A percentile compares a stretch with the other conserved stretches of the same genome.
These are phyloP conservation scores for Puya raimondii DNA, from an alignment of 176 grass and related monocot species.

Conservation along the genomic window DNA sequence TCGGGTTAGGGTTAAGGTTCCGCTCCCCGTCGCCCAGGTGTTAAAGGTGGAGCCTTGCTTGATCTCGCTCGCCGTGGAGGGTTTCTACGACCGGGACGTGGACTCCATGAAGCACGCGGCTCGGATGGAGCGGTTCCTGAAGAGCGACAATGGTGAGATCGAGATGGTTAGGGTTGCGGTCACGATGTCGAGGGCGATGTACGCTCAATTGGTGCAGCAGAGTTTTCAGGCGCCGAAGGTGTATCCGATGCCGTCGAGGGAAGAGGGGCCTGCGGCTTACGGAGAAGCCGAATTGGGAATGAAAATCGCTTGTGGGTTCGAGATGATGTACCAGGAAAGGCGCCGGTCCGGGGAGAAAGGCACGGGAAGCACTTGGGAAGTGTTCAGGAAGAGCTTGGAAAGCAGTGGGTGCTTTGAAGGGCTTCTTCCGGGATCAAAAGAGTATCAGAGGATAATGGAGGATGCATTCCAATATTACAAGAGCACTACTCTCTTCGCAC, in stretches of 20 bases:
- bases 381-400: conserved; percentile 72
- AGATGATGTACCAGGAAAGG: conserved; percentile 98
- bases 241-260: conserved; percentile 70
- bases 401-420: conserved; percentile 62
- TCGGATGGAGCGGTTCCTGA: conserved; percentile 78
- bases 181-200: conserved; percentile 76
- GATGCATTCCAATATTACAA: conserved; percentile 72
- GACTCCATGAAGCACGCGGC: conserved; percentile 93
- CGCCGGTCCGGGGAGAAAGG: conserved; percentile 43
- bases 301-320: conserved; percentile 90
- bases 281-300: conserved; percentile 79
- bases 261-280: conserved; percentile 46
- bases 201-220: conserved; percentile 87
- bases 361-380: conserved; percentile 74
- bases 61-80: conserved; percentile 61
- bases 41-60: conserved; percentile 78
- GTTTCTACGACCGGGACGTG: conserved; percentile 81
- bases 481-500: conserved; percentile 49
- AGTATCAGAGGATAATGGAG: conserved; percentile 72
- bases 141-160: conserved; percentile 30
- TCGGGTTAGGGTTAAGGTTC: conserved; percentile 46
- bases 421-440: conserved; percentile 72
- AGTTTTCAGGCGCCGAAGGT: conserved; percentile 71
- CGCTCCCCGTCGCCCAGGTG: conserved; percentile 59
- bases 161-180: conserved; percentile 71